Percentiles rank a stretch among this genome's conserved stretches.
phyloP scores from a whole-genome alignment of 495 filamentous ascomycete genomes.

The Choiromyces venosus region DNA sequence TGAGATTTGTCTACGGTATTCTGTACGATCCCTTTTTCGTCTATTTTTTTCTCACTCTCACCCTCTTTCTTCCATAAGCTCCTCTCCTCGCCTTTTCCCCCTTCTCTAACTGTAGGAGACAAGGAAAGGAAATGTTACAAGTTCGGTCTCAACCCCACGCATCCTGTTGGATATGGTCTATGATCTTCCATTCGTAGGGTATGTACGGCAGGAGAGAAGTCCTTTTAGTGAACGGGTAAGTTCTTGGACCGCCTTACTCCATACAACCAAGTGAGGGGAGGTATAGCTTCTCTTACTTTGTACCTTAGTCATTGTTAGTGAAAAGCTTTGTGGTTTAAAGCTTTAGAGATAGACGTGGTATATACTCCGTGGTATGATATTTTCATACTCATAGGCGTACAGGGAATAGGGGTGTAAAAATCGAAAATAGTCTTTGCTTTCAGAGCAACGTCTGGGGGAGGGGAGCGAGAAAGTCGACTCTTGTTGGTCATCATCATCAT shows the following conservation, averaged over 20 bases:
- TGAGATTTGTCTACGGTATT: neutral
- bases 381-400: neutral
- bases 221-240: neutral
- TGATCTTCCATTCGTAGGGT: too few relatives aligned
- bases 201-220: neutral
- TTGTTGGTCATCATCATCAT: conserved; percentile 10
- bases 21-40: neutral
- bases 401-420: neutral
- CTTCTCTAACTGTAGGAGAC: neutral
- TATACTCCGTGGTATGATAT: too few relatives aligned
- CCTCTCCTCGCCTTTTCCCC: neutral
- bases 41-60: neutral
- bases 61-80: neutral
- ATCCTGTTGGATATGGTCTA: neutral
- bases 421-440: neutral
- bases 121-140: neutral
- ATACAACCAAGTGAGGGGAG: neutral
- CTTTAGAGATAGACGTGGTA: neutral
- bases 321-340: neutral
- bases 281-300: neutral
- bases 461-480: neutral
- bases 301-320: neutral
- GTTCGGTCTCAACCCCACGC: neutral
- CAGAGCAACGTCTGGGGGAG: neutral
- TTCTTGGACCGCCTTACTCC: neutral